phyloP scores from a whole-genome alignment of 768 basidiomycete genomes.

The Amanita subjunquillea region DNA sequence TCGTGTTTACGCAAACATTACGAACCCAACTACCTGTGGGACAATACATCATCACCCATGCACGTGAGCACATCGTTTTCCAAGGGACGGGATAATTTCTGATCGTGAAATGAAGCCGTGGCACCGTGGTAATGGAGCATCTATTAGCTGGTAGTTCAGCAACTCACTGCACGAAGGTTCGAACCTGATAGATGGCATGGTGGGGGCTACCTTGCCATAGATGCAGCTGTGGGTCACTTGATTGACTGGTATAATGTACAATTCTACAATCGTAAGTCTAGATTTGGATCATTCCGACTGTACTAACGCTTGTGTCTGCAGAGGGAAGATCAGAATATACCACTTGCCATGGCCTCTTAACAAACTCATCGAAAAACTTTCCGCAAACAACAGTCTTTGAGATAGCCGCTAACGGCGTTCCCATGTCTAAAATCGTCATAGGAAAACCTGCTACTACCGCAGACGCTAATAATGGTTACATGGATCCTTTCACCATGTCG shows the following conservation, averaged over 20 bases:
- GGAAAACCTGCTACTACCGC: constrained; percentile 53
- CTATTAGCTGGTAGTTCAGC: not conserved
- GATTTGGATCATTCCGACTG: not conserved
- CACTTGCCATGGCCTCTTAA: constrained; percentile 43
- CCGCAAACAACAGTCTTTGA: constrained; percentile 53
- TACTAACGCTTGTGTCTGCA: constrained; percentile 12
- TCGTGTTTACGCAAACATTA: constrained; percentile 41
- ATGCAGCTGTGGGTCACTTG: constrained; percentile 38
- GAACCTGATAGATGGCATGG: constrained; percentile 27
- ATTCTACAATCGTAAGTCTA: constrained; percentile 19
- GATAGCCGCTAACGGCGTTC: constrained; percentile 46
- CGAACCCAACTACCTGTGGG: constrained; percentile 37
- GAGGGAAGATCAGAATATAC: constrained; percentile 58
- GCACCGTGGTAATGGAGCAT: constrained; percentile 29
- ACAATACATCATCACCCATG: constrained; percentile 43
- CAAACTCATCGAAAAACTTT: constrained; percentile 27
- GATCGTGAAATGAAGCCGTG: constrained; percentile 23
- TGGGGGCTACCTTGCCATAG: constrained; percentile 48
- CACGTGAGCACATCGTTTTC: constrained; percentile 26
- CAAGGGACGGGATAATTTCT: not conserved
- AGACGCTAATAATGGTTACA: constrained; percentile 54
- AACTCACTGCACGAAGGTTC: constrained; percentile 22
- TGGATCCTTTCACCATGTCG: constrained; percentile 46
- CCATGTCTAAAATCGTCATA: constrained; percentile 32
- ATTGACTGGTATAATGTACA: constrained; percentile 61